Conservation (phyloP, 345 rosid genomes). For the Aquilaria malaccensis region DNA sequence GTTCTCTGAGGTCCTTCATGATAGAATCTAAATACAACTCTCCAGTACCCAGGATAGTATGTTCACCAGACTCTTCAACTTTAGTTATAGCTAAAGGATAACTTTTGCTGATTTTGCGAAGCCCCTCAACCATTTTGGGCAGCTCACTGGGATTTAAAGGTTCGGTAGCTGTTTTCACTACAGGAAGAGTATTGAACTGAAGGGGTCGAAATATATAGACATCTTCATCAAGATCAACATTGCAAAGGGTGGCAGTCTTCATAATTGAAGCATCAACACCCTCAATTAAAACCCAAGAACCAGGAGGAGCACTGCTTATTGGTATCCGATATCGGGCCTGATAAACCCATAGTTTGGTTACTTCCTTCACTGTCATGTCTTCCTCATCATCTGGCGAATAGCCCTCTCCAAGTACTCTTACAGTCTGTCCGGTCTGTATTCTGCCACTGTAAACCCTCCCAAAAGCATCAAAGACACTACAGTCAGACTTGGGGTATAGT, state of each 20-base stretch:
- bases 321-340: conserved; percentile 93
- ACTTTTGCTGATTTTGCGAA: conserved; percentile 95
- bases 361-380: conserved; percentile 93
- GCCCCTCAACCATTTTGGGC: conserved; percentile 99
- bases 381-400: conserved; percentile 98
- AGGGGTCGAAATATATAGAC: conserved; percentile 78
- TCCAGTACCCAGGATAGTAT: conserved; percentile 93
- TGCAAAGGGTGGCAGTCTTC: conserved; percentile 94
- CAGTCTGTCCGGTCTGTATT: conserved; percentile 90
- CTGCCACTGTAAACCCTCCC: conserved; percentile 91
- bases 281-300: conserved; percentile 97
- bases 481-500: conserved; percentile 93
- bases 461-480: conserved; percentile 93
- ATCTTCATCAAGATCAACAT: conserved; percentile 64
- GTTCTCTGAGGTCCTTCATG: conserved; percentile 98
- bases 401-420: conserved; percentile 90
- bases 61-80: conserved; percentile 98
- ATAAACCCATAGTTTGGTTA: conserved; percentile 88
- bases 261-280: conserved; percentile 95
- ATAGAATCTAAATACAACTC: conserved; percentile 94
- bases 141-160: conserved; percentile 97
- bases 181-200: conserved; percentile 93
- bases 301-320: conserved; percentile 92
- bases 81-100: conserved; percentile 97
- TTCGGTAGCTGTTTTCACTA: conserved; percentile 97